Conservation (phyloP, 257 asterid species). For the Capsicum rhomboideum region DNA sequence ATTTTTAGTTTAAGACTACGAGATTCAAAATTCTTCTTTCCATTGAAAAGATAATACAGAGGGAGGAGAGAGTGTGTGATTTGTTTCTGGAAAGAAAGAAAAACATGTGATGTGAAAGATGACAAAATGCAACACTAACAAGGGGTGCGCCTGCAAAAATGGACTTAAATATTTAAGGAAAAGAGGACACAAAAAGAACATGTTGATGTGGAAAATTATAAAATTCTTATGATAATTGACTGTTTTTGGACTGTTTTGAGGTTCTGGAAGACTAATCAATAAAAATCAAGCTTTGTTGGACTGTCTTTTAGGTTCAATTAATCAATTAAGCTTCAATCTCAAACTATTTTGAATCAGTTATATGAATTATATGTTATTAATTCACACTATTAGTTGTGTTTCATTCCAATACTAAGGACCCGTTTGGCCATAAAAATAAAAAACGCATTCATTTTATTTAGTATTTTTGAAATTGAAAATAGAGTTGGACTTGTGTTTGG, state of each 20-base stretch:
- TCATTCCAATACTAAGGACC: too few species aligned
- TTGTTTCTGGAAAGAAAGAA: not conserved
- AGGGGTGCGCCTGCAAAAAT: not conserved
- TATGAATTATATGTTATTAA: not conserved
- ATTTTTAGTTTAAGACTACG: not conserved
- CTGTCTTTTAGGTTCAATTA: not conserved
- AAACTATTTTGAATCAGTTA: not conserved
- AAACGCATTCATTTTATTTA: too few species aligned
- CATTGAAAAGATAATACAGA: too few species aligned
- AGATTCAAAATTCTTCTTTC: not conserved
- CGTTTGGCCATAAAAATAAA: too few species aligned
- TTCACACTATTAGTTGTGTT: accelerated
- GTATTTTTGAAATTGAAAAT: too few species aligned
- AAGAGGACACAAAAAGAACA: not conserved
- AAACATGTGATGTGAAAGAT: not conserved
- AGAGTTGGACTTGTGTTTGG: too few species aligned
- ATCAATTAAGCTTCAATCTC: not conserved
- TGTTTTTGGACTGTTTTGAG: not conserved
- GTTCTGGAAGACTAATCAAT: not conserved
- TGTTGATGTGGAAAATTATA: not conserved
- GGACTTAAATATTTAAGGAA: not conserved
- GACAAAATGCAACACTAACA: not conserved
- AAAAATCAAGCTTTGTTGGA: not conserved
- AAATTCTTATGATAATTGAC: not conserved
- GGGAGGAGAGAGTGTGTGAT: not conserved